Evolutionary conservation across 345 rosid genomes (phyloP), one percentile per base, ranked within the genome.

Genomic region (Syzygium aqueum): DNA sequence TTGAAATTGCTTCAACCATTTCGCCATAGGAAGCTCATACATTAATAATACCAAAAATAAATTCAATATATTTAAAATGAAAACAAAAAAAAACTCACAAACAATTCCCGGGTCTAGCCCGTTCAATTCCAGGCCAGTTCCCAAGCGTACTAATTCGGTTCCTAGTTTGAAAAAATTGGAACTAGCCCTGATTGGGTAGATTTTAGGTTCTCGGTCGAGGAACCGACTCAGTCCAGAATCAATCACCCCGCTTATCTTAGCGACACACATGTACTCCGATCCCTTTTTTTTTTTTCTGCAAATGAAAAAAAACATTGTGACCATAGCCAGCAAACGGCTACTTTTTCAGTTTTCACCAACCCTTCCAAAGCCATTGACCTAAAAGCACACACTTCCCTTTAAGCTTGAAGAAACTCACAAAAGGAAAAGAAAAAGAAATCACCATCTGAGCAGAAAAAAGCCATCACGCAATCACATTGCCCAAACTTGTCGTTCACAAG

Each of bases 221-320:
- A 67, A 21, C 1, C 1, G 2, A 30, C 21, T 1, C 8, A 30
- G 3, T 8, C 1, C 2, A 0, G 5, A 67, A 67, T 67, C 6
- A 6, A 67, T 67, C 12, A 0, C 46, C 0, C 3, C 11, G 2
- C 6, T 30, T 30, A 65, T 28, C 12, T 65, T 10, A 65, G 5
- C 0, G 23, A 4, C 78, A 17, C 12, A 14, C 8, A 10, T 21
- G 17, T 17, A 30, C 43, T 16, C 22, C 6, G 46, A 0, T 67
- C 43, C 2, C 17, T 30, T 67, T 52, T 52, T 15, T 15, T 15
- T 3, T 30, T 65, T 30, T 8, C 43, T 3, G 17, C 78, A 30
- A 17, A 30, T 16, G 23, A 30, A 1, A 65, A 17, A 65, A 30
- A 65, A 2, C 1, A 16, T 17, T 30, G 23, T 30, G 43, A 67